Evolutionary conservation across 1,139 yeast genomes (phyloP), one percentile per base, ranked within the genome.

Genomic region (Meyerozyma elateridarum): DNA sequence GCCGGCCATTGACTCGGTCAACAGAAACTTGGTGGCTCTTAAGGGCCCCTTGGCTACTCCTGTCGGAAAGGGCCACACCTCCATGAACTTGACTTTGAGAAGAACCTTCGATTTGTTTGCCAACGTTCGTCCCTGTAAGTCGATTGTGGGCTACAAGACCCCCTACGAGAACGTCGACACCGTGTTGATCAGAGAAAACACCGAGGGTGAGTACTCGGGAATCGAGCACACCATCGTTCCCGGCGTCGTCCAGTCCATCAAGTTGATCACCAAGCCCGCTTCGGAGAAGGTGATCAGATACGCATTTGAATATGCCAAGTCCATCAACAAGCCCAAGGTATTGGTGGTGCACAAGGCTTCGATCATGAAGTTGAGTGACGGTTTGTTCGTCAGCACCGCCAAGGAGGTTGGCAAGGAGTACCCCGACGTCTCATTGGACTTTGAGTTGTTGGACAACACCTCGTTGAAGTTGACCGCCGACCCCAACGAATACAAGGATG

Each of bases 121-220:
- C 56, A 91, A 91, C 63, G 95, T 91, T 41, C 85, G 97, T 71
- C 98, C 97, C 35, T 93, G 97, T 66, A 83, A 83, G 68, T 83
- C 95, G 37, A 78, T 91, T 49, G 84, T 76, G 44, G 98, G 98
- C 51, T 91, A 76, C 78, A 76, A 89, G 64, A 91, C 97, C 43
- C 94, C 96, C 31, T 91, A 89, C 70, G 83, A 85, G 51, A 75
- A 85, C 59, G 96, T 91, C 46, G 94, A 91, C 68, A 83, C 96
- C 43, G 96, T 91, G 32, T 75, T 91, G 57, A 88, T 91, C 63
- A 87, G 98, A 76, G 98, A 91, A 70, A 91, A 91, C 78, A 91
- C 98, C 51, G 98, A 91, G 70, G 98, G 97, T 68, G 98, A 91
- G 70, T 91, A 91, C 73, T 88, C 96, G 27, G 98, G 98, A 67